Evolutionary conservation across 140 eudicot species (phyloP), one percentile per base, ranked within the genome.

Genomic region (Senecio squalidus): DNA sequence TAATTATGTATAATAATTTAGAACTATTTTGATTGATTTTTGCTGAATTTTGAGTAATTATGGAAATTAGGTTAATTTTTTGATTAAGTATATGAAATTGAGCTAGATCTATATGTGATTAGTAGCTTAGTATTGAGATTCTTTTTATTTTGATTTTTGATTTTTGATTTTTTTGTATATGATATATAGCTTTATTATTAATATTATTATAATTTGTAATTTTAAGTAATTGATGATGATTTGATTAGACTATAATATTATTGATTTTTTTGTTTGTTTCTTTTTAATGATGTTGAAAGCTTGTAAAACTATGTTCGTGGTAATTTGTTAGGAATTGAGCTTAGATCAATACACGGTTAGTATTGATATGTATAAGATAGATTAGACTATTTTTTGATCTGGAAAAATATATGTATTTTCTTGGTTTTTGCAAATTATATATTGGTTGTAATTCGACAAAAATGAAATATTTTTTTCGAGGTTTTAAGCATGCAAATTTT

Each of bases 1-100:
- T 36, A 50, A 10, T 51, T 65, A 50, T 51, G 4, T 26, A 8
- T 29, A 17, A 16, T 41, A 5, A 41, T 11, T 3, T 48, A 24
- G 58, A 48, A 14, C 52, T 56, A 34, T 68, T 46, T 69, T 4
- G 60, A 48, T 69, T 16, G 54, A 28, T 36, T 29, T 31, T 24
- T 34, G 61, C 50, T 69, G 74, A 69, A 38, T 49, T 49, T 38
- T 18, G 54, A 8, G 36, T 9, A 22, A 30, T 68, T 27, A 38
- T 4, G 39, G 10, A 7, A 33, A 33, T n/a, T n/a, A n/a, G n/a
- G 39, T 33, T 33, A 13, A 33, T 33, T 5, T 33, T 1, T 33
- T 33, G 39, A 13, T 33, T 5, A 4, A 33, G 0, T 33, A 33
- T 0, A 1, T 13, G 10, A 33, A 33, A 6, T 33, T 33, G 40